phyloP scores from a whole-genome alignment of 352 stramenopile genomes.

The Ophiocytium majus region DNA sequence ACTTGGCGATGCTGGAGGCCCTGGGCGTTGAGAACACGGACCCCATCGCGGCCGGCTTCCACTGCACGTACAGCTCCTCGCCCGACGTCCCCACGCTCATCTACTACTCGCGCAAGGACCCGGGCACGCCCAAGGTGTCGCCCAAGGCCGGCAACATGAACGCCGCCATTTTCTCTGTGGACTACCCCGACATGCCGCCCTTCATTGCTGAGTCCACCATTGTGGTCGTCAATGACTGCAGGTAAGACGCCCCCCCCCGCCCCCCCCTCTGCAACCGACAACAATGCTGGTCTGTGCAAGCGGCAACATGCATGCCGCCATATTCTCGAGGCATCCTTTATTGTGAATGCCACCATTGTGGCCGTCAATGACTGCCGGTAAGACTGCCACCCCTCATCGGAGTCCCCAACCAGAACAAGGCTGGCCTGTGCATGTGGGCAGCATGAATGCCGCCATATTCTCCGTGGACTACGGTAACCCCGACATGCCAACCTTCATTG shows the following conservation, averaged over 20 bases:
- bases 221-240: conserved; percentile 50
- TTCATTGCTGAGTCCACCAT: conserved; percentile 46
- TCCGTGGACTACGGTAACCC: conserved; percentile 52
- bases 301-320: too few relatives aligned
- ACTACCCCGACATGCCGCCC: conserved; percentile 38
- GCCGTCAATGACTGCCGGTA: conserved; percentile 47
- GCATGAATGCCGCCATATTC: conserved; percentile 56
- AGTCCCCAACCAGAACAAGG: too few relatives aligned
- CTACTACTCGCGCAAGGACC: conserved; percentile 41
- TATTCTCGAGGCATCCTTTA: conserved; percentile 47
- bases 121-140: conserved; percentile 48
- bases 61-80: neutral
- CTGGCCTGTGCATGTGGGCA: too few relatives aligned
- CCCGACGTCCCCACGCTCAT: conserved; percentile 39
- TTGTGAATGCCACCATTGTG: conserved; percentile 46
- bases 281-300: too few relatives aligned
- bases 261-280: too few relatives aligned
- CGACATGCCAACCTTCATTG: conserved; percentile 30
- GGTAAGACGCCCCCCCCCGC: too few relatives aligned
- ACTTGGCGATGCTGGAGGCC: conserved; percentile 17
- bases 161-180: conserved; percentile 48
- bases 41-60: neutral
- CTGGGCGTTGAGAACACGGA: neutral
- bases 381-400: too few relatives aligned
- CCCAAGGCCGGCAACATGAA: conserved; percentile 57